Conservation (phyloP, 441 rosid genomes). For the Syzygium syzygioides region DNA sequence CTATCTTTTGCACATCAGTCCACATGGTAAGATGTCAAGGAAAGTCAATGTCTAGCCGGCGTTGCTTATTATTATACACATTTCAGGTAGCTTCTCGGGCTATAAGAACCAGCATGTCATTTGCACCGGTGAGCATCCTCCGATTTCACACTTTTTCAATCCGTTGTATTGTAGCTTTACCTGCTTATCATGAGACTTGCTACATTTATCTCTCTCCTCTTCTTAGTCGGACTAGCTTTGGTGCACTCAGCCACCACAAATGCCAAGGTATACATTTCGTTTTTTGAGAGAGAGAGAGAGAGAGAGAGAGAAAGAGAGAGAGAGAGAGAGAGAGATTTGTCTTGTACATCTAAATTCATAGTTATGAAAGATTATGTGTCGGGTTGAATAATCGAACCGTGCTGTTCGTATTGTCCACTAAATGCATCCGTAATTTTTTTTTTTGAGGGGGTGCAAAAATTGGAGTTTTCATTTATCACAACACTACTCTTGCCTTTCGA, state of each 20-base stretch:
- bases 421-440: too few relatives aligned
- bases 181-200: background rate
- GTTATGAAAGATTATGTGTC: background rate
- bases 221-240: background rate
- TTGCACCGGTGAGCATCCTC: background rate
- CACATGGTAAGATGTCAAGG: background rate
- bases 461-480: background rate
- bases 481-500: background rate
- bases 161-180: background rate
- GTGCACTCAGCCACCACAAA: background rate
- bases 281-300: background rate
- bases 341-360: background rate
- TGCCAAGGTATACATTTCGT: background rate
- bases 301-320: background rate
- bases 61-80: background rate
- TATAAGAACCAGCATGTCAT: background rate
- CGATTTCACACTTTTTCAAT: background rate
- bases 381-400: background rate
- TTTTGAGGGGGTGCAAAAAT: background rate
- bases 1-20: background rate
- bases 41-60: background rate
- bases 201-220: background rate
- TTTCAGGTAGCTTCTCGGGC: background rate
- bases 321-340: background rate
- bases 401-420: background rate